Percentiles rank a stretch among this genome's conserved stretches.
Conservation (phyloP, 495 filamentous ascomycete species). For the Hyaloscypha bicolor region DNA sequence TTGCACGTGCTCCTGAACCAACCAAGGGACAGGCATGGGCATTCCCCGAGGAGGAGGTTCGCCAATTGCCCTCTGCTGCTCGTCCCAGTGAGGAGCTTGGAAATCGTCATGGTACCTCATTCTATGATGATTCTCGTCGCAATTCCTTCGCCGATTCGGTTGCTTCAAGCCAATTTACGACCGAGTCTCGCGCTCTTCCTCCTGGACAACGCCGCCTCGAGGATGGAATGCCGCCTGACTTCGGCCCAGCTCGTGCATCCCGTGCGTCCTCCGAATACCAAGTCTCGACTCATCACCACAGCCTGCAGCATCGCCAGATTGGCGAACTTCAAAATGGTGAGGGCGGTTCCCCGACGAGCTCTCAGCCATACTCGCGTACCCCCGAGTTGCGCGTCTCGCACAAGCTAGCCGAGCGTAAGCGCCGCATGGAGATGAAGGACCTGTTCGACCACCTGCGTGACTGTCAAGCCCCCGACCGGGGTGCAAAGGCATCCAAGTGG, state of each 20-base stretch:
- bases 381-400: constrained; percentile 94
- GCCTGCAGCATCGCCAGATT: constrained; percentile 73
- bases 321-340: constrained; percentile 66
- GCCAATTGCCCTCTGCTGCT: constrained; percentile 41
- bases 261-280: constrained; percentile 37
- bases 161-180: constrained; percentile 71
- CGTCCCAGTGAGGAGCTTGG: constrained; percentile 41
- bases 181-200: constrained; percentile 63
- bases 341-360: constrained; percentile 46
- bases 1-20: constrained; percentile 78
- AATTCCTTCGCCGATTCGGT: constrained; percentile 75
- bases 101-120: constrained; percentile 45
- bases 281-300: constrained; percentile 62
- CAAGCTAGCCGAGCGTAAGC: constrained; percentile 94
- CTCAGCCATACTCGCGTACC: constrained; percentile 87
- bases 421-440: constrained; percentile 97
- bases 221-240: constrained; percentile 46
- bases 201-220: constrained; percentile 69
- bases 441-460: constrained; percentile 86
- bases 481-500: constrained; percentile 97
- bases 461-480: constrained; percentile 67
- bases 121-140: constrained; percentile 65
- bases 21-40: constrained; percentile 83
- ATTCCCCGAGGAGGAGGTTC: constrained; percentile 75
- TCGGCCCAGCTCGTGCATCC: constrained; percentile 16